Percentiles rank a stretch among this genome's conserved stretches.
Evolutionary conservation across 106 monocot species (phyloP).

Genomic region (Posidonia australis): DNA sequence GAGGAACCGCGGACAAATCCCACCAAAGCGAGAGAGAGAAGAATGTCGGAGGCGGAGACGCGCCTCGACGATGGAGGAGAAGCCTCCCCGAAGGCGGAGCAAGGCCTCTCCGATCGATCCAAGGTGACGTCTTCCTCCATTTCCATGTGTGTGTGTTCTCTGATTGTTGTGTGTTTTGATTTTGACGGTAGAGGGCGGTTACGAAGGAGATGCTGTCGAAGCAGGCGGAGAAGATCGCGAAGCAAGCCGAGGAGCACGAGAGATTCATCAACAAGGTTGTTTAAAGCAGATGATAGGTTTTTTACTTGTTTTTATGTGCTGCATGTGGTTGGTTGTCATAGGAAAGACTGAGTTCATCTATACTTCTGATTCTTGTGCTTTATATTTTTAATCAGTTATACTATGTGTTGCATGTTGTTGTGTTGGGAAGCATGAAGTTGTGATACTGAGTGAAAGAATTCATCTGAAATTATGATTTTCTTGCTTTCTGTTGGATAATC

Average conservation of each 20-base stretch:
- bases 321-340: too few relatives aligned
- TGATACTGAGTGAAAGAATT: too few relatives aligned
- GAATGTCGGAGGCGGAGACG: not conserved
- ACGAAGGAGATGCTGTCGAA: slow-evolving; percentile 21
- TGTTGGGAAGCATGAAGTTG: too few relatives aligned
- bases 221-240: slow-evolving; percentile 60
- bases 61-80: slow-evolving; percentile 1
- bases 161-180: not conserved
- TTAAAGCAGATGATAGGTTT: not conserved
- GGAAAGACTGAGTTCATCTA: too few relatives aligned
- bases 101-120: not conserved
- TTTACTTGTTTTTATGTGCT: not conserved
- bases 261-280: slow-evolving; percentile 72
- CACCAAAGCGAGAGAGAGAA: too few relatives aligned
- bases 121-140: slow-evolving; percentile 1
- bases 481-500: too few relatives aligned
- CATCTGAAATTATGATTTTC: too few relatives aligned
- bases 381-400: too few relatives aligned
- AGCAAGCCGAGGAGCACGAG: slow-evolving; percentile 95
- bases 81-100: not conserved
- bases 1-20: too few relatives aligned
- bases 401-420: too few relatives aligned
- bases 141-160: too few relatives aligned
- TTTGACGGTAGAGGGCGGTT: slow-evolving; percentile 4
- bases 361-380: too few relatives aligned